phyloP scores from a whole-genome alignment of 495 filamentous ascomycete species.

The Polyplosphaeria fusca region DNA sequence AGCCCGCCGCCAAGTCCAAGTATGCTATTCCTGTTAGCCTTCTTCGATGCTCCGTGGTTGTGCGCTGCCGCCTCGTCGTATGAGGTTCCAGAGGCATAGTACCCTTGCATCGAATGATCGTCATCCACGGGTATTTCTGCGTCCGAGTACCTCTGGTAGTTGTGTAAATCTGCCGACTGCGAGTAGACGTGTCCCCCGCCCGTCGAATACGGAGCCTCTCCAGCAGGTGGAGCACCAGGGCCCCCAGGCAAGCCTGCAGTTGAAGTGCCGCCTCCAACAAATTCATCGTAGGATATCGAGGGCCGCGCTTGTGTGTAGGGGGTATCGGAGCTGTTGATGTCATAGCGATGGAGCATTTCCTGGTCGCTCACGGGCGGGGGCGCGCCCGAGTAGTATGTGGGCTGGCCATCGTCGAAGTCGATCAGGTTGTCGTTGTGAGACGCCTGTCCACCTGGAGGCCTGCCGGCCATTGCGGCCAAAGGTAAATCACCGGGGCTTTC shows the following conservation, averaged over 20 bases:
- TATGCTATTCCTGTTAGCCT: slow-evolving; percentile 80
- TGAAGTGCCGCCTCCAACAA: slow-evolving; percentile 63
- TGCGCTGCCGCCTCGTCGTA: slow-evolving; percentile 55
- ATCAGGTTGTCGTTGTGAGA: slow-evolving; percentile 64
- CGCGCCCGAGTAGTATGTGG: slow-evolving; percentile 69
- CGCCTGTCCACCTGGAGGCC: slow-evolving; percentile 56
- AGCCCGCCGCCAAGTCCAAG: slow-evolving; percentile 81
- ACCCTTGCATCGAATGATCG: slow-evolving; percentile 62
- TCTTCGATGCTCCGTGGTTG: slow-evolving; percentile 48
- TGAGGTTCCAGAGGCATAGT: slow-evolving; percentile 57
- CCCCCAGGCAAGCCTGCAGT: slow-evolving; percentile 54
- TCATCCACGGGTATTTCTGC: slow-evolving; percentile 77
- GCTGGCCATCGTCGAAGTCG: slow-evolving; percentile 67
- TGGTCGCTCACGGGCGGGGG: slow-evolving; percentile 73
- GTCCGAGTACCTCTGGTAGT: slow-evolving; percentile 89
- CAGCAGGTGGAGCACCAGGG: slow-evolving; percentile 42
- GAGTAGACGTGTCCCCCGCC: slow-evolving; percentile 60
- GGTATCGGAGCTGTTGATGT: slow-evolving; percentile 61
- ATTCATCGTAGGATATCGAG: slow-evolving; percentile 91
- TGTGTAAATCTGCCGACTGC: slow-evolving; percentile 76
- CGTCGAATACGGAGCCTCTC: slow-evolving; percentile 39
- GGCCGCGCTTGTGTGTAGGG: slow-evolving; percentile 60
- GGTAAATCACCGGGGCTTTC: slow-evolving; percentile 7
- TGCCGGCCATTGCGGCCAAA: slow-evolving; percentile 58
- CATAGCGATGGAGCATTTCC: slow-evolving; percentile 65